phyloP scores from a whole-genome alignment of 768 basidiomycete species.

The Multifurca ochricompacta region DNA sequence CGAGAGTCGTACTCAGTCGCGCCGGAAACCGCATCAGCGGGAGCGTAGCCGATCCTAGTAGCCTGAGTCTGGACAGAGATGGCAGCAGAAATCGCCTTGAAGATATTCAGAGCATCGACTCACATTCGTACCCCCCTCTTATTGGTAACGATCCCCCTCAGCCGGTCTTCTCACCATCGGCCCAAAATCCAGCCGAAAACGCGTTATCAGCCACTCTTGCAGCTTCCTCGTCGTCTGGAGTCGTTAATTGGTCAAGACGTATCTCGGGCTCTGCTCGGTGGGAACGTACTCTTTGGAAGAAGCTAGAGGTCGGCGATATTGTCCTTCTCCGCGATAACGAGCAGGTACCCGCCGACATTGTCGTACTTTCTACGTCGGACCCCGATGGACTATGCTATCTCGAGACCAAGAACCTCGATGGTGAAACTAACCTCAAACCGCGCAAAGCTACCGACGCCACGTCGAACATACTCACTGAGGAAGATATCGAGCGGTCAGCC shows the following conservation, averaged over 20 bases:
- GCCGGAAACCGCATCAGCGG: conserved; percentile 24
- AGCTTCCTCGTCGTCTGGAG: conserved; percentile 37
- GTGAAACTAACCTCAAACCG: conserved; percentile 94
- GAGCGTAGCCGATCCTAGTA: conserved; percentile 30
- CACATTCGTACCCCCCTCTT: conserved; percentile 23
- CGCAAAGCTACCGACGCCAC: conserved; percentile 74
- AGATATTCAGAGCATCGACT: conserved; percentile 29
- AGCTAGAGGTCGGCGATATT: conserved; percentile 95
- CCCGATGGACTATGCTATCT: conserved; percentile 88
- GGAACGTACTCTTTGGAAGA: conserved; percentile 98
- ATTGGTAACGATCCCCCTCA: conserved; percentile 8
- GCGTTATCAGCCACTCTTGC: conserved; percentile 8
- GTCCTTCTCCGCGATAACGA: conserved; percentile 89
- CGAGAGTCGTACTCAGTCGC: conserved; percentile 54
- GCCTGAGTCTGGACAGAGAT: conserved; percentile 14
- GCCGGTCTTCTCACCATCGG: conserved; percentile 11
- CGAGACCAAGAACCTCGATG: conserved; percentile 97
- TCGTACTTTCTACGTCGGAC: conserved; percentile 88
- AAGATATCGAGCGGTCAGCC: conserved; percentile 79
- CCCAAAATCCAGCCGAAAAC: conserved; percentile 2
- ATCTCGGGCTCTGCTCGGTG: conserved; percentile 68
- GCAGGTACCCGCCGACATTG: conserved; percentile 92
- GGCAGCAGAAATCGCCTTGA: conserved; percentile 23
- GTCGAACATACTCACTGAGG: conserved; percentile 67
- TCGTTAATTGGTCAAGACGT: conserved; percentile 73